Evolutionary conservation across 805 yeast genomes (phyloP).

Genomic region (Barnettozyma californica): DNA sequence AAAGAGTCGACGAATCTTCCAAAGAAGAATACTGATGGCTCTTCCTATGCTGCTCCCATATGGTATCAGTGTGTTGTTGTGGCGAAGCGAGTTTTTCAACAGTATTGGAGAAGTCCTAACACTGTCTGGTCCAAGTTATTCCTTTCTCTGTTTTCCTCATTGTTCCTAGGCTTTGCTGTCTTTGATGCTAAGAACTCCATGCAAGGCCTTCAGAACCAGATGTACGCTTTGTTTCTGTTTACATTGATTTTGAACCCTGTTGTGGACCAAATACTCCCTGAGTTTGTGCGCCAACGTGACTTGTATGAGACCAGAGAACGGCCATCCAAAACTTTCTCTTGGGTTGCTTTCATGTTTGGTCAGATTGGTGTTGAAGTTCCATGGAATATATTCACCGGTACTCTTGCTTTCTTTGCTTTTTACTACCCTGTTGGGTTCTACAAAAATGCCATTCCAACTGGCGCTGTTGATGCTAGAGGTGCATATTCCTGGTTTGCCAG

Average conservation of each 20-base stretch:
- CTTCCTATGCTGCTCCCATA: constrained; percentile 43
- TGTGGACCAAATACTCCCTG: constrained; percentile 59
- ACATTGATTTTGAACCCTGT: constrained; percentile 50
- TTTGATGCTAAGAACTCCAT: constrained; percentile 58
- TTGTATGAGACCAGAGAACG: constrained; percentile 70
- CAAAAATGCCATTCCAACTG: constrained; percentile 60
- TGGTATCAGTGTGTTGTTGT: constrained; percentile 40
- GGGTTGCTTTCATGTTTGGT: constrained; percentile 57
- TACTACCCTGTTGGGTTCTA: constrained; percentile 73
- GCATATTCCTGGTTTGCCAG: constrained; percentile 37
- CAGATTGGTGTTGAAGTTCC: constrained; percentile 65
- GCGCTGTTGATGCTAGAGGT: constrained; percentile 45
- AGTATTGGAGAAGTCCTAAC: constrained; percentile 62
- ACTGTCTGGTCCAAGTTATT: constrained; percentile 55
- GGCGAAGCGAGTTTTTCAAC: constrained; percentile 51
- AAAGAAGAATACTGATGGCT: constrained; percentile 27
- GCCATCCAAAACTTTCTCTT: constrained; percentile 64
- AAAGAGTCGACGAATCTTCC: constrained; percentile 41
- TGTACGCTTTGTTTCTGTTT: constrained; percentile 72
- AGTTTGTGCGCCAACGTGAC: constrained; percentile 55
- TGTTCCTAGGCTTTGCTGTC: constrained; percentile 72
- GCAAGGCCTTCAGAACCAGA: constrained; percentile 77
- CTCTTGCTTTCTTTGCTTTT: constrained; percentile 53
- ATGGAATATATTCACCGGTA: constrained; percentile 55
- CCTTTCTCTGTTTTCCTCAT: constrained; percentile 48